phyloP scores from a whole-genome alignment of 805 yeast species.

The Saccharomycopsis javanensis region DNA sequence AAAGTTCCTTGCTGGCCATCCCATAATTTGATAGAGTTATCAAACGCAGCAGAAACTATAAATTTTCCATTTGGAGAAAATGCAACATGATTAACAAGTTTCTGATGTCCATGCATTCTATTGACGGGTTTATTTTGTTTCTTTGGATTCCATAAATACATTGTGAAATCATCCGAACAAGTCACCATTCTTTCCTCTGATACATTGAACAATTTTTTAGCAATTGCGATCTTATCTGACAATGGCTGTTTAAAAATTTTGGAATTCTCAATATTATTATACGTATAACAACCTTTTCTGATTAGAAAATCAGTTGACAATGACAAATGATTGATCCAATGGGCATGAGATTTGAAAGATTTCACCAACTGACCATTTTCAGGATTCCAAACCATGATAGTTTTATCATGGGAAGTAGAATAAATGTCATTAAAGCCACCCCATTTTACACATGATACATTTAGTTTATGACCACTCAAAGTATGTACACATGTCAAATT shows the following conservation, averaged over 20 bases:
- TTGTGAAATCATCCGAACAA: slow-evolving; percentile 95
- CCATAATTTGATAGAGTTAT: slow-evolving; percentile 92
- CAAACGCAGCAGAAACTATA: slow-evolving; percentile 89
- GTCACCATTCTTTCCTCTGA: slow-evolving; percentile 76
- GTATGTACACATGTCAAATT: slow-evolving; percentile 57
- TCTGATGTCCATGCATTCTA: slow-evolving; percentile 97
- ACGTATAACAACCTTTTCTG: slow-evolving; percentile 56
- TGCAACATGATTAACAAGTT: slow-evolving; percentile 88
- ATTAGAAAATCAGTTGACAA: slow-evolving; percentile 83
- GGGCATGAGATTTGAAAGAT: slow-evolving; percentile 82
- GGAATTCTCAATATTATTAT: slow-evolving; percentile 31
- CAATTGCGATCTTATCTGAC: slow-evolving; percentile 46
- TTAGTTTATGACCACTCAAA: slow-evolving; percentile 76
- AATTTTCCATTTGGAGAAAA: slow-evolving; percentile 93
- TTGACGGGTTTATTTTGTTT: slow-evolving; percentile 73
- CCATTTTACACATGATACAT: slow-evolving; percentile 97
- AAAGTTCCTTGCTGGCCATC: slow-evolving; percentile 90
- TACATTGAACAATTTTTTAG: slow-evolving; percentile 47
- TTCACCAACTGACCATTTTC: slow-evolving; percentile 67
- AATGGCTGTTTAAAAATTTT: slow-evolving; percentile 29
- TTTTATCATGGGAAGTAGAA: slow-evolving; percentile 89
- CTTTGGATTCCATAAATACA: slow-evolving; percentile 93
- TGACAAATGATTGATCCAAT: slow-evolving; percentile 95
- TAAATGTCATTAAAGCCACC: slow-evolving; percentile 80
- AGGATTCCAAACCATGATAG: slow-evolving; percentile 87